Base-by-base conservation (phyloP, 352 stramenopile genomes). In the Phytophthora fragariae region DNA sequence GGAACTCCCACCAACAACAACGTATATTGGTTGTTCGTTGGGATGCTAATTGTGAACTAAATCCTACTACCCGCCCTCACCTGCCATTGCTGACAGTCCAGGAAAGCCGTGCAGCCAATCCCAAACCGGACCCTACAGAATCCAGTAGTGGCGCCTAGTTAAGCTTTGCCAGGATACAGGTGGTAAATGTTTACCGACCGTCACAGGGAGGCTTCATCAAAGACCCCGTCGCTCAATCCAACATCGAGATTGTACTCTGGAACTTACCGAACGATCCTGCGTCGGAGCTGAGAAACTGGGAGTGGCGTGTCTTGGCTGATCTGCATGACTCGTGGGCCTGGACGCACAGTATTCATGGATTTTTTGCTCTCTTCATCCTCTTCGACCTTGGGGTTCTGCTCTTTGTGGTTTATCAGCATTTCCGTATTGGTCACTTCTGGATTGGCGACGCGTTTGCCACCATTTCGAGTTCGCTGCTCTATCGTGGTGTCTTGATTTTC, bases 251-350 rank as follows among this genome's bases (percentile, higher is more conserved):
- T 37, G 33, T 59, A 19, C 39, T 69, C 39, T 82, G 80, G 75
- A 46, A 46, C 6, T 17, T 85, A 1, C 54, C 19, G 35, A 65
- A 55, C 10, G 59, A 77, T 21, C 76, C 79, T 0, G 19, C 72
- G 0, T 52, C 47, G 0, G 60, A 70, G 6, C 24, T 88, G 19
- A 56, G 33, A 0, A n/a, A 65, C 4, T 82, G 70, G 71, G 37
- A 72, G 3, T 85, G 76, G 76, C 33, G 66, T 17, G 37, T 53
- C 1, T 6, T 66, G 9, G 75, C 66, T 44, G 49, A 58, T 1
- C 39, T 86, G 1, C 75, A 62, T 7, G 78, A 89, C 44, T 80
- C 75, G 10, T 89, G 82, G 82, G 73, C 77, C 2, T 89, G 80
- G 82, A 75, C 74, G 7, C 82, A 87, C 33, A 54, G 33, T 2